Conservation (phyloP, 2,329 filamentous ascomycete species). For the Colletotrichum agaves region DNA sequence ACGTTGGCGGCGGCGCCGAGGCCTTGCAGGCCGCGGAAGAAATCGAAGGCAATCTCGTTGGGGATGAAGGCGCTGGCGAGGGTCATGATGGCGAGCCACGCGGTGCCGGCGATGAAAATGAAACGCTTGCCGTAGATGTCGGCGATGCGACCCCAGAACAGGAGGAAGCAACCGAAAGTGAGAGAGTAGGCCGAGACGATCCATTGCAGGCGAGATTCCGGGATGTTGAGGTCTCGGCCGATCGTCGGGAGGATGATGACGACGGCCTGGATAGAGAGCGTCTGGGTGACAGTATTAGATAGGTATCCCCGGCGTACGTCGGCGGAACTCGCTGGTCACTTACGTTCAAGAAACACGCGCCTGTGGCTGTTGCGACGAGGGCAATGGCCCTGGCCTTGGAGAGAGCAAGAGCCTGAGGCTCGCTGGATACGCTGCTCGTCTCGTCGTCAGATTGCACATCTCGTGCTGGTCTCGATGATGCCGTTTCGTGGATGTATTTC, state of each 20-base stretch:
- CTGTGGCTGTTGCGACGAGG: constrained; percentile 64
- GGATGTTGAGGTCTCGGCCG: constrained; percentile 64
- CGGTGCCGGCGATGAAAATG: constrained; percentile 72
- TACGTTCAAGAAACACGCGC: constrained; percentile 67
- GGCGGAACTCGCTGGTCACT: constrained; percentile 18
- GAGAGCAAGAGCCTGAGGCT: constrained; percentile 46
- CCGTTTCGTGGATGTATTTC: constrained; percentile 2
- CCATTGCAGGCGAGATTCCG: constrained; percentile 71
- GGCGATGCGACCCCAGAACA: constrained; percentile 74
- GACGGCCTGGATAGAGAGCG: constrained; percentile 66
- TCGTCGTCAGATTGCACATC: constrained; percentile 38
- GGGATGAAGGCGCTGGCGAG: constrained; percentile 71
- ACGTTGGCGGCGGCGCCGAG: constrained; percentile 76
- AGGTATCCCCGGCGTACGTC: background rate
- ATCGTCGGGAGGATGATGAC: constrained; percentile 74
- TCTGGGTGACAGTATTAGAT: constrained; percentile 49
- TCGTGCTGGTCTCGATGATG: background rate
- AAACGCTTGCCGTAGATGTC: constrained; percentile 74
- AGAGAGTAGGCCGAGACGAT: constrained; percentile 74
- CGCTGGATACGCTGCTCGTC: constrained; percentile 21
- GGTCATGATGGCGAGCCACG: constrained; percentile 69
- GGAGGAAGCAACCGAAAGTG: constrained; percentile 73
- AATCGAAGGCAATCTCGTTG: constrained; percentile 74
- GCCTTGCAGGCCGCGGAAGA: constrained; percentile 74
- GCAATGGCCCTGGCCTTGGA: constrained; percentile 65